Evolutionary conservation across 2,329 filamentous ascomycete species (phyloP), one percentile per base, ranked within the genome.

Genomic region (Aureobasidium namibiae): DNA sequence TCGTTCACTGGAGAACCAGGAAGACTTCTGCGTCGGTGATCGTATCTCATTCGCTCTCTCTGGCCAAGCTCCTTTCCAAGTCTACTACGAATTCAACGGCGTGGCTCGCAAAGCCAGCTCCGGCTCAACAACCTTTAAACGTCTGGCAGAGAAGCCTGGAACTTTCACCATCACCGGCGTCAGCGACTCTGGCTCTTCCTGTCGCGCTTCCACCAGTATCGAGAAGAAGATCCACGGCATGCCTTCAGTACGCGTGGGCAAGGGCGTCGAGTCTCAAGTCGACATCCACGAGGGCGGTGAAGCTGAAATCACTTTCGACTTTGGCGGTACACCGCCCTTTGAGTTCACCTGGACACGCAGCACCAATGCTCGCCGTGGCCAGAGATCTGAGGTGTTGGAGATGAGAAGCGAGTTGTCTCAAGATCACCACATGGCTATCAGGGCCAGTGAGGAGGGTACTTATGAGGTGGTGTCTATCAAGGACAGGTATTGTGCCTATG

Each of bases 381-480:
- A 90, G 72, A 88, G 85, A 69, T 84, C 87, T 38, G 81, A 86
- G 67, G 83, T 99, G 34, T 80, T 99, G 18, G 95, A 99, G 76
- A 96, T 95, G 64, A 84, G 89, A 66, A 91, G 94, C 65, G 92
- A 96, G 66, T 80, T 88, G 18, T 92, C 88, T 50, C 83, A 92
- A 63, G 90, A 95, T 67, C 82, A 90, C 71, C 86, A 78, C 68
- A 92, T 95, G 80, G 83, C 84, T 26, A 83, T 97, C 66, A 86
- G 86, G 67, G 91, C 92, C 26, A 91, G 87, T 66, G 89, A 96
- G 70, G 94, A 97, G 78, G 94, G 94, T 52, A 96, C 91, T 65
- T 99, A 99, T 70, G 94, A 99, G 76, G 92, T 99, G 18, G 89
- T 97, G 31, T 87, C 90, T 11, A 96, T 99, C 74, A 95, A 95